A percentile compares a stretch with the other conserved stretches of the same genome.
Conservation (phyloP, 305 asterid genomes). For the Solanum hybrid region DNA sequence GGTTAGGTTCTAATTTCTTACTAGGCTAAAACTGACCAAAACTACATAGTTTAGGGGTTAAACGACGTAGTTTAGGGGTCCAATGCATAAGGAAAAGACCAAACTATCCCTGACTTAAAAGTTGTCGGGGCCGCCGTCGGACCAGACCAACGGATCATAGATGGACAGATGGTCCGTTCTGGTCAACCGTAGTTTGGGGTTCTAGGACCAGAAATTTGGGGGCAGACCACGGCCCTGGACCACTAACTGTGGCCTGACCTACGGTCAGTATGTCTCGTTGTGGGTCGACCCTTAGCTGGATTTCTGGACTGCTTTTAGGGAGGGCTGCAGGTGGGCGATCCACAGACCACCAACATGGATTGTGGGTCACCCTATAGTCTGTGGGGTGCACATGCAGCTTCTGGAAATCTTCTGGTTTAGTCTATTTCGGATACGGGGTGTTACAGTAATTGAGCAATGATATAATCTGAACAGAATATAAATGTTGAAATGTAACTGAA, state of each 20-base stretch:
- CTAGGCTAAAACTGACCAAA: neutral
- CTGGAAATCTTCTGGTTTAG: neutral
- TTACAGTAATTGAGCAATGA: neutral
- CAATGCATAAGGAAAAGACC: neutral
- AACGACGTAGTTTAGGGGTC: neutral
- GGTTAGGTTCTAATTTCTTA: neutral
- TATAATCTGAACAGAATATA: too few relatives aligned
- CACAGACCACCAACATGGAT: neutral
- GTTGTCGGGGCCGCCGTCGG: accelerated
- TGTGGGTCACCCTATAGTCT: neutral
- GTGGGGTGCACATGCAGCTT: accelerated
- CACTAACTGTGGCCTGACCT: neutral
- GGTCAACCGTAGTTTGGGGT: accelerated
- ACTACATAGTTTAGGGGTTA: too few relatives aligned
- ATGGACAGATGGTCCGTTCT: neutral
- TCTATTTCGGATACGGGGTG: too few relatives aligned
- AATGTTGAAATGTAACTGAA: neutral
- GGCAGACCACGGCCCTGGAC: neutral
- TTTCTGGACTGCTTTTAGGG: neutral
- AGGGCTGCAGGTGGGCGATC: neutral
- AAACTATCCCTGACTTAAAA: neutral
- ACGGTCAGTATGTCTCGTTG: neutral
- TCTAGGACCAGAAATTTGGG: neutral
- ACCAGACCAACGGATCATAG: neutral
- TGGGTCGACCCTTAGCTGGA: neutral